Percentiles rank a stretch among this genome's conserved stretches.
phyloP scores from a whole-genome alignment of 2,329 filamentous ascomycete species.

The Fusarium continuum region DNA sequence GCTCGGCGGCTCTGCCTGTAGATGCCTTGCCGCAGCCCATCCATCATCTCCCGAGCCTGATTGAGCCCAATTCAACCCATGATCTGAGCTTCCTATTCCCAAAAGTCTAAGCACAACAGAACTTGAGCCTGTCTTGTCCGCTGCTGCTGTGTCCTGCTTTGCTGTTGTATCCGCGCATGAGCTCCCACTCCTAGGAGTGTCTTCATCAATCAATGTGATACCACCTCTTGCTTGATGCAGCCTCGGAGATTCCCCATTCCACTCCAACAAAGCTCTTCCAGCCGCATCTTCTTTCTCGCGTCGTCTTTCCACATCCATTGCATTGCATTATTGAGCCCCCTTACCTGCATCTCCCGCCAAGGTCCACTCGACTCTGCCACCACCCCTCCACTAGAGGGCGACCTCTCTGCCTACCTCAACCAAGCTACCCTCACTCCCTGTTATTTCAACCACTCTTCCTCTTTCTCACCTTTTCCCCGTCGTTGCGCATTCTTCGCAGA shows the following conservation, averaged over 20 bases:
- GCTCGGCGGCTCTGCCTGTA: constrained; percentile 31
- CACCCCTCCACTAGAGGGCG: constrained; percentile 49
- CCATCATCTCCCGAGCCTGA: constrained; percentile 25
- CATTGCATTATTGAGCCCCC: constrained; percentile 51
- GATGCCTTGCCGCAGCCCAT: constrained; percentile 29
- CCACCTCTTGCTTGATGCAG: constrained; percentile 48
- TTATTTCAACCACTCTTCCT: constrained; percentile 47
- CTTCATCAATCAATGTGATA: constrained; percentile 49
- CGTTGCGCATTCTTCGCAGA: constrained; percentile 39
- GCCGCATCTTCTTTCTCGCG: constrained; percentile 44
- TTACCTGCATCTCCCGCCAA: constrained; percentile 58
- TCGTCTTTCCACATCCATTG: constrained; percentile 45
- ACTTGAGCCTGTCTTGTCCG: constrained; percentile 21
- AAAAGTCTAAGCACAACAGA: constrained; percentile 30
- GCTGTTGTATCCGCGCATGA: constrained; percentile 32
- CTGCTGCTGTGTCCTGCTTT: constrained; percentile 33
- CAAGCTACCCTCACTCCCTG: constrained; percentile 45
- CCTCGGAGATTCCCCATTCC: constrained; percentile 46
- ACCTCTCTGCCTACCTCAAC: constrained; percentile 35
- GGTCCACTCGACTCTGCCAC: constrained; percentile 53
- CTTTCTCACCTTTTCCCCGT: constrained; percentile 40
- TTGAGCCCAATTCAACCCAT: constrained; percentile 35
- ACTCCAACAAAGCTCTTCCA: constrained; percentile 43
- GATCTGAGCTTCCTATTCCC: constrained; percentile 27
- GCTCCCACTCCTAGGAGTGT: constrained; percentile 45